Evolutionary conservation across 106 monocot genomes (phyloP).

Genomic region (Dendrobium catenatum): DNA sequence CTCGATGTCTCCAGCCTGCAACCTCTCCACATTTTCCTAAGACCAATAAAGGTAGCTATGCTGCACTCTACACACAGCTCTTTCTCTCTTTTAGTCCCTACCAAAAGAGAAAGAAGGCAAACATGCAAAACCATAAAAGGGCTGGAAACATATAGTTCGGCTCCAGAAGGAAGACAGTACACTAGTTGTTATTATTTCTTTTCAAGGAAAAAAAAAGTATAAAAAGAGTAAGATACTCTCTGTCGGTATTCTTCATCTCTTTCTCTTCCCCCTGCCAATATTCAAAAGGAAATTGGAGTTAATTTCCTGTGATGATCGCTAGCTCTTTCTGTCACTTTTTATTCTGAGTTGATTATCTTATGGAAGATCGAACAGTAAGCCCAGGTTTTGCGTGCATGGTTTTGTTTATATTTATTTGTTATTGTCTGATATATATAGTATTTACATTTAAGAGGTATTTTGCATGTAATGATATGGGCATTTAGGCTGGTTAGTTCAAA

Average conservation of each 20-base stretch:
- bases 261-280: not conserved
- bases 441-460: no score
- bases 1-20: not conserved
- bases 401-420: no score
- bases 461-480: no score
- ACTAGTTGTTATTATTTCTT: no score
- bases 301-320: not conserved
- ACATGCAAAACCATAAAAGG: not conserved
- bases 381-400: no score
- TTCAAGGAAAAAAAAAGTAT: no score
- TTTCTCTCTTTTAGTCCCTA: constrained; percentile 4
- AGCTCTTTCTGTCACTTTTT: not conserved
- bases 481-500: no score
- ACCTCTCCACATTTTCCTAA: not conserved
- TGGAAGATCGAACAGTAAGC: not conserved
- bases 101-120: not conserved
- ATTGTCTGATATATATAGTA: no score
- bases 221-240: not conserved
- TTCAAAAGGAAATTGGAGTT: no score
- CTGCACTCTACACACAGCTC: not conserved
- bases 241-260: not conserved
- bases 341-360: not conserved
- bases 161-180: not conserved
- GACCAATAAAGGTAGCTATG: constrained; percentile 5
- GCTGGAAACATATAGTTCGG: not conserved